Evolutionary conservation across 2,329 filamentous ascomycete species (phyloP), one percentile per base, ranked within the genome.

Genomic region (Hymenoscyphus albidus): DNA sequence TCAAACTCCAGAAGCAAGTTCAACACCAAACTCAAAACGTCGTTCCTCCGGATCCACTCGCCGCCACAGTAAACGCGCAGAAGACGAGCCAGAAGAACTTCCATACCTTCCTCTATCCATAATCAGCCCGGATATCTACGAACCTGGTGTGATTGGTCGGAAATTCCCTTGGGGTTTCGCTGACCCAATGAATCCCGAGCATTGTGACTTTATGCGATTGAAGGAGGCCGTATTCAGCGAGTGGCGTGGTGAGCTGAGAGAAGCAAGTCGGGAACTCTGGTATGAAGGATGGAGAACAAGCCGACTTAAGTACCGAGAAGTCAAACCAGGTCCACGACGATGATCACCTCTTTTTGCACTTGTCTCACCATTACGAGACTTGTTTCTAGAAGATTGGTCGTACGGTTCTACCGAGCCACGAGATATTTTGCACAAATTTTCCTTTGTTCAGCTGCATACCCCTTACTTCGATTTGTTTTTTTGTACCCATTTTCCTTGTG

Each of bases 141-240:
- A 96, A 72, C 88, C 89, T 9, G 85, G 84, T 39, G 82, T 91
- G 16, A 80, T 96, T 66, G 95, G 95, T 57, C 90, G 95, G 66
- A 88, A 89, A 69, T 99, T 98, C 76, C 91, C 95, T 0, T 99
- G 95, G 95, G 95, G 95, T 6, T 96, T 97, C 71, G 95, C 95
- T 4, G 92, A 98, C 74, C 95, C 95, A 0, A 93, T 95, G 80
- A 89, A 98, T 73, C 83, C 88, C 38, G 86, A 91, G 71, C 95
- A 99, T 79, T 99, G 95, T 79, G 95, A 99, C 78, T 99, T 97
- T 77, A 82, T 90, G 63, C 89, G 89, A 67, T 84, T 99, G 70
- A 95, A 95, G 79, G 93, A 98, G 65, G 88, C 90, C 7, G 91
- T 99, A 39, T 99, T 99, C 77, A 88, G 82, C 69, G 94, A 98